A percentile compares a stretch with the other conserved stretches of the same genome.
Evolutionary conservation across 192 early-diverging fungal genomes (phyloP).

Genomic region (Coemansia sp.): DNA sequence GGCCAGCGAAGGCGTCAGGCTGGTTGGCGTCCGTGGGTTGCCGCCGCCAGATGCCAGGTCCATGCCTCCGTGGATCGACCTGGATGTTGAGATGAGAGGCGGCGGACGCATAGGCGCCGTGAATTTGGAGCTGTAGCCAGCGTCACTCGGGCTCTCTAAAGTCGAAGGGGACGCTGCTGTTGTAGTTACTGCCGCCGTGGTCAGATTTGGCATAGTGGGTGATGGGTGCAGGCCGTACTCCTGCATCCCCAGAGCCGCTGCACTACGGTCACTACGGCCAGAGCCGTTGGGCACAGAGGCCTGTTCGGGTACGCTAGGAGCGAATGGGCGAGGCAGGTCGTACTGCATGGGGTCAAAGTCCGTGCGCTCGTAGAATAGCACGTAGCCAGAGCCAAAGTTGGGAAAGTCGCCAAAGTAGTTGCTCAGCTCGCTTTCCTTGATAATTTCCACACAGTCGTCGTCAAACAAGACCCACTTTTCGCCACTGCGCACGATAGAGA

Average conservation of each 20-base stretch:
- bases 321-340: constrained; percentile 32
- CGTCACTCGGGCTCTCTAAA: background rate
- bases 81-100: constrained; percentile 37
- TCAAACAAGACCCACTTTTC: constrained; percentile 94
- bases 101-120: constrained; percentile 39
- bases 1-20: constrained; percentile 11
- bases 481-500: constrained; percentile 82
- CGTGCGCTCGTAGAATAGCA: constrained; percentile 72
- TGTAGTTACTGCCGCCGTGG: background rate
- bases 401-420: constrained; percentile 80
- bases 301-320: background rate
- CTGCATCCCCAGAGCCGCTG: background rate
- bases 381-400: constrained; percentile 73
- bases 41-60: background rate
- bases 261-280: background rate
- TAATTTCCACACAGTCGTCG: constrained; percentile 90
- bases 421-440: constrained; percentile 72
- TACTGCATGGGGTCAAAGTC: constrained; percentile 46
- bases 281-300: background rate
- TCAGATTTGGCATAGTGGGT: constrained; percentile 33
- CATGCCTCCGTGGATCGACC: constrained; percentile 22
- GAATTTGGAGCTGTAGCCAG: constrained; percentile 6
- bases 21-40: constrained; percentile 8
- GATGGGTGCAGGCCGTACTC: constrained; percentile 14
- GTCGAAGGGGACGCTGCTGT: background rate